Percentiles rank a stretch among this genome's conserved stretches.
Conservation (phyloP, 2,329 filamentous ascomycete genomes). For the Venturia pyrina region DNA sequence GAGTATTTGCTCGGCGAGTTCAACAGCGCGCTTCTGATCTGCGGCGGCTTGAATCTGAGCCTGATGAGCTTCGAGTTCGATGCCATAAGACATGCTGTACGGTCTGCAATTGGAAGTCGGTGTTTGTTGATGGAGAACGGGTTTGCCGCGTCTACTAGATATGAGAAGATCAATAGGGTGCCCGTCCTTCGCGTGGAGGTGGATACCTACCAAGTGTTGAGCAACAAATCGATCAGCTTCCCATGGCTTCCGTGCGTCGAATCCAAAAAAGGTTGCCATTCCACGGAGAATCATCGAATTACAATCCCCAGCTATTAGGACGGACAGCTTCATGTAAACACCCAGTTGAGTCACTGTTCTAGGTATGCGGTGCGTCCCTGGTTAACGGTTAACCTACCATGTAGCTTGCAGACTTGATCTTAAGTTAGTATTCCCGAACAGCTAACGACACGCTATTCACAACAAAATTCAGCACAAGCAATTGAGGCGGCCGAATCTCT, state of each 20-base stretch:
- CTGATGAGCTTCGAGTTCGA: no score
- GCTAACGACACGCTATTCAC: background rate
- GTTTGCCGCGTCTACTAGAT: background rate
- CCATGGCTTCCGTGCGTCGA: background rate
- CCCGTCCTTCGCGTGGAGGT: background rate
- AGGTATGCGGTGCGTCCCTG: background rate
- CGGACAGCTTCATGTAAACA: background rate
- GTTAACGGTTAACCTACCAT: background rate
- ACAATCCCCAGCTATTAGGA: no score
- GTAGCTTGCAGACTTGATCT: background rate
- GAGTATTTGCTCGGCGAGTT: no score
- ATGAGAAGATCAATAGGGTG: background rate
- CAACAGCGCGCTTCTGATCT: no score
- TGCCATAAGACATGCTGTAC: background rate
- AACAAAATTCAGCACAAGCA: background rate
- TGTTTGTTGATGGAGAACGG: background rate
- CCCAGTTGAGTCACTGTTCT: background rate
- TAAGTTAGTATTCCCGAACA: background rate
- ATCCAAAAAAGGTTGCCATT: no score
- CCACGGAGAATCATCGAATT: no score
- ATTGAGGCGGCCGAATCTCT: constrained; percentile 13
- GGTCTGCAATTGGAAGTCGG: background rate
- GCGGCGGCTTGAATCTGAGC: no score
- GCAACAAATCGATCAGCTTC: background rate
- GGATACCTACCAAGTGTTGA: background rate